Evolutionary conservation across 805 yeast species (phyloP).

Genomic region (Teunomyces kruisii): DNA sequence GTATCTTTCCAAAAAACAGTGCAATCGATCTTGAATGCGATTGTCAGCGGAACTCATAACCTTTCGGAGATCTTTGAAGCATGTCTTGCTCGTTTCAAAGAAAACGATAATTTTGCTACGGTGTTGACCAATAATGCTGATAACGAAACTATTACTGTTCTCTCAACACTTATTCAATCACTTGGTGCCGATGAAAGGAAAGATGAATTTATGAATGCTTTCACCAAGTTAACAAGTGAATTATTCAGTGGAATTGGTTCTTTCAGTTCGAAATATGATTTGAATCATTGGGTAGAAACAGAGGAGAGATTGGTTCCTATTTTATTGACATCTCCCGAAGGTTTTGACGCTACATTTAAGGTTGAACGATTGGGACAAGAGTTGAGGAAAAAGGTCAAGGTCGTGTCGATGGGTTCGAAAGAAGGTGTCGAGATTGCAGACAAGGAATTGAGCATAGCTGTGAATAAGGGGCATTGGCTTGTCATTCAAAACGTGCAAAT

Average conservation of each 20-base stretch:
- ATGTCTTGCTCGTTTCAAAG: constrained; percentile 9
- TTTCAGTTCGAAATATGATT: constrained; percentile 30
- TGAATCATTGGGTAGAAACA: constrained; percentile 28
- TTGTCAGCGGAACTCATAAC: neutral
- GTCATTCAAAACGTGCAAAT: constrained; percentile 79
- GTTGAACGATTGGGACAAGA: constrained; percentile 46
- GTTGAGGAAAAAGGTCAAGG: constrained; percentile 24
- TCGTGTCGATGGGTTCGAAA: constrained; percentile 71
- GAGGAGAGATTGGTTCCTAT: constrained; percentile 32
- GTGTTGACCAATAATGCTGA: constrained; percentile 13
- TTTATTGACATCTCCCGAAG: constrained; percentile 57
- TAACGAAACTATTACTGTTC: constrained; percentile 15
- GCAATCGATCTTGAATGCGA: neutral
- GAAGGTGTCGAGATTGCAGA: constrained; percentile 64
- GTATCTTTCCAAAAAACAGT: constrained; percentile 16
- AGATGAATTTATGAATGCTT: constrained; percentile 15
- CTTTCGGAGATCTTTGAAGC: constrained; percentile 22
- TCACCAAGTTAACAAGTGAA: constrained; percentile 18
- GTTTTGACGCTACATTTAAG: constrained; percentile 63
- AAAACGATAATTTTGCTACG: constrained; percentile 7
- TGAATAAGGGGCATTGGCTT: constrained; percentile 63
- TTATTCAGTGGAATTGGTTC: constrained; percentile 27
- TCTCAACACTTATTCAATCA: constrained; percentile 14
- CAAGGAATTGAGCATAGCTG: constrained; percentile 46
- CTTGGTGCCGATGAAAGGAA: neutral